Evolutionary conservation across 1,139 yeast genomes (phyloP).

Genomic region (Scheffersomyces titani): DNA sequence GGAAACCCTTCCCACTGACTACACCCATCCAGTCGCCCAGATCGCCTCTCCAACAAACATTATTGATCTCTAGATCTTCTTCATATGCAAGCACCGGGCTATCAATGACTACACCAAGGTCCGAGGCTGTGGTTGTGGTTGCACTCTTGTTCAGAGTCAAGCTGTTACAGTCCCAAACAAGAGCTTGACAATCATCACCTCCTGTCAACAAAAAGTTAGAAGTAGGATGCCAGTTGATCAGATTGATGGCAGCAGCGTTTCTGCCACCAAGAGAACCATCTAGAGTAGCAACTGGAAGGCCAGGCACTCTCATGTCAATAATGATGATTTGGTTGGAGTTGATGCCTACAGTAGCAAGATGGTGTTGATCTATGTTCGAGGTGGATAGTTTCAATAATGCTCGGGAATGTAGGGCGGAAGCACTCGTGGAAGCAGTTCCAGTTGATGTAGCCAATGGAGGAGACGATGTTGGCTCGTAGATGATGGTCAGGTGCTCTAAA

Average conservation of each 20-base stretch:
- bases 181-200: constrained; percentile 88
- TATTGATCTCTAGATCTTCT: constrained; percentile 70
- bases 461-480: constrained; percentile 60
- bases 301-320: constrained; percentile 87
- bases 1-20: constrained; percentile 78
- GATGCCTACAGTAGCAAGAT: constrained; percentile 76
- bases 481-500: constrained; percentile 90
- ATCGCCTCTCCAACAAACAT: constrained; percentile 68
- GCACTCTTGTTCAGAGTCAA: constrained; percentile 8
- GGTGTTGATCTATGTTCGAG: constrained; percentile 77
- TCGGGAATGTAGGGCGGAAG: constrained; percentile 26
- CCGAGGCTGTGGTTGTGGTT: not conserved
- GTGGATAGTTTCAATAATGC: constrained; percentile 79
- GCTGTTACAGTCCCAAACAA: constrained; percentile 74
- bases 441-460: constrained; percentile 31
- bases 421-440: not conserved
- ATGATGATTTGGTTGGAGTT: constrained; percentile 67
- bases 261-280: constrained; percentile 61
- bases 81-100: constrained; percentile 57
- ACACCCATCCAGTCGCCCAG: constrained; percentile 81
- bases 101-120: constrained; percentile 24
- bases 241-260: constrained; percentile 60
- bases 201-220: constrained; percentile 70
- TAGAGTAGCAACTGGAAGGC: constrained; percentile 69
- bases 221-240: constrained; percentile 83